phyloP scores from a whole-genome alignment of 2,329 filamentous ascomycete species.

The Verticillium longisporum region DNA sequence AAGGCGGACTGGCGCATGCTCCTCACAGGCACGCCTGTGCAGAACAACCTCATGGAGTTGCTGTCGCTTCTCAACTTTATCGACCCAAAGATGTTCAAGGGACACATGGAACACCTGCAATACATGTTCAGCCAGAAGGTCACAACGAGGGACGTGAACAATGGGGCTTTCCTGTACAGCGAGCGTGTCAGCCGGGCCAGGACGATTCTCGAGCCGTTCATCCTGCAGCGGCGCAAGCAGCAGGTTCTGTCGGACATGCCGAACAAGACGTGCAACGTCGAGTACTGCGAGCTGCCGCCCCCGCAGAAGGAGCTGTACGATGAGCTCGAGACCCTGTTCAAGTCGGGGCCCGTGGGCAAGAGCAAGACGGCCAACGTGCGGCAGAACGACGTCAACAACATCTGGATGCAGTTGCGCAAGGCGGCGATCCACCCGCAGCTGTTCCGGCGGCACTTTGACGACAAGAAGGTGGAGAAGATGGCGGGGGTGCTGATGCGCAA shows the following conservation, averaged over 20 bases:
- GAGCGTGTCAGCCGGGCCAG: slow-evolving; percentile 82
- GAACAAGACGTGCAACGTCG: slow-evolving; percentile 67
- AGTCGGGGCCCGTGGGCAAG: slow-evolving; percentile 44
- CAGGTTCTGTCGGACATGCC: slow-evolving; percentile 85
- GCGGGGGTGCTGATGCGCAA: slow-evolving; percentile 67
- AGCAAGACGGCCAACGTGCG: slow-evolving; percentile 39
- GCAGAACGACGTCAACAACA: slow-evolving; percentile 55
- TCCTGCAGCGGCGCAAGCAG: slow-evolving; percentile 86
- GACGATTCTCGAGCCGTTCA: slow-evolving; percentile 91
- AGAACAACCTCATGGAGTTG: slow-evolving; percentile 91
- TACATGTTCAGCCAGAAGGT: slow-evolving; percentile 90
- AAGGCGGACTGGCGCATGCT: slow-evolving; percentile 77
- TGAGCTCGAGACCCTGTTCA: slow-evolving; percentile 55
- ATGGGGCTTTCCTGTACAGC: slow-evolving; percentile 77
- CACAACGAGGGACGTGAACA: slow-evolving; percentile 69
- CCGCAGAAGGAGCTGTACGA: slow-evolving; percentile 70
- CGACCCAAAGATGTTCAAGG: slow-evolving; percentile 74
- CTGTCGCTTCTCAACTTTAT: slow-evolving; percentile 90
- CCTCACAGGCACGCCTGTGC: slow-evolving; percentile 83
- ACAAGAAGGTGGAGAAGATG: slow-evolving; percentile 71
- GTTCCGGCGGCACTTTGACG: slow-evolving; percentile 73
- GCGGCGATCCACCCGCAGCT: slow-evolving; percentile 88
- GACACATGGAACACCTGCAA: slow-evolving; percentile 70
- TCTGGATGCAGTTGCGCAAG: slow-evolving; percentile 87
- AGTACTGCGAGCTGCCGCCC: slow-evolving; percentile 72